Base-by-base conservation (phyloP, 2,329 filamentous ascomycete genomes). In the Botrytis hyacinthi region DNA sequence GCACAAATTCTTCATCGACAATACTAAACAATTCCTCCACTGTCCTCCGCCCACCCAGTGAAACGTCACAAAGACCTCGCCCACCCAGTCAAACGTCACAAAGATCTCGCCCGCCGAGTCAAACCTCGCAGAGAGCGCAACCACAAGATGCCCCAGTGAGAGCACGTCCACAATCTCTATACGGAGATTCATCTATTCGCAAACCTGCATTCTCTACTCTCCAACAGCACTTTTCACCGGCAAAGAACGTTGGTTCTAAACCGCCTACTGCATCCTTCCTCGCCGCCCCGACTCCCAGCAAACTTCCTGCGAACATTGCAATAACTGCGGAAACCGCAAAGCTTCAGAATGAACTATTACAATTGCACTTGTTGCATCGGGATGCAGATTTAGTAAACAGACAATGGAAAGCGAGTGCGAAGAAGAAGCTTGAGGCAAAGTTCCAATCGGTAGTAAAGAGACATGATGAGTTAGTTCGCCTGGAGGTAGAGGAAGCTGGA, bases 181-280 rank as follows among this genome's bases (percentile, higher is more conserved):
- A 73, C 37, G 72, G 67, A 8, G 76, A 79, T 12, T 57, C 76
- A 9, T 76, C 74, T 60, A 54, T 75, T 6, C 68, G 72, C 32
- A 77, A 75, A 73, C 80, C 80, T 32, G 74, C 77, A 18, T 92
- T 92, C 81, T 87, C 85, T 66, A 91, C 87, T 0, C 85, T 88
- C 57, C 90, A 92, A 77, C 90, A 92, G 77, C 89, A 92, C 82
- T 92, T 88, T 82, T 90, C 88, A 42, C 90, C 91, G 0, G 87
- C 87, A 62, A 91, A 91, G 78, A 84, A 84, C 6, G 82, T 85
- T 14, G 85, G 87, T 0, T 88, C 90, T 0, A 92, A 92, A 75
- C 88, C 90, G 8, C 83, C 88, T n/a, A 87, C 87, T 0, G 83
- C 88, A 22, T 84, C 85, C 59, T 86, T 85, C 81, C 85, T 90